These are phyloP conservation scores for Triangularia verruculosa DNA, from an alignment of 2,329 filamentous ascomycete genomes.

Conservation along the genomic window DNA sequence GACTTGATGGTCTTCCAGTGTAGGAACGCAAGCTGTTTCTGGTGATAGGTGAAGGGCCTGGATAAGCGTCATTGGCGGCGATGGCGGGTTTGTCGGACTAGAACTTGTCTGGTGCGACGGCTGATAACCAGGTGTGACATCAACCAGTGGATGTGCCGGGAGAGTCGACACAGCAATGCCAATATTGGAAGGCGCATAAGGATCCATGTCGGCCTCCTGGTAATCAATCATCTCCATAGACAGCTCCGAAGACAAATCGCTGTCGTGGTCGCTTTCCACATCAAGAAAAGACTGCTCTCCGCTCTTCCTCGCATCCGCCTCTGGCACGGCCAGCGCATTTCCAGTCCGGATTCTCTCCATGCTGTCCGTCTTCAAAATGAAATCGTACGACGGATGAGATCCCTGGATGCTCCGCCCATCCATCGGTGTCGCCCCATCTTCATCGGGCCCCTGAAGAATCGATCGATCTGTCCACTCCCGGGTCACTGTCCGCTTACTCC, in stretches of 20 bases:
- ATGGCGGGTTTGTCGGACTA: constrained; percentile 37
- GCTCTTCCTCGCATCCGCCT: constrained; percentile 26
- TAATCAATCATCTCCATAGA: constrained; percentile 48
- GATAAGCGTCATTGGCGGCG: constrained; percentile 47
- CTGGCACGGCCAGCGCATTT: constrained; percentile 31
- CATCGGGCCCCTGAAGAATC: constrained; percentile 49
- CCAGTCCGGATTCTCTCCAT: constrained; percentile 43
- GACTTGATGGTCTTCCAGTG: constrained; percentile 41
- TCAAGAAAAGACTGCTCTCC: constrained; percentile 46
- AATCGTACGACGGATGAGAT: constrained; percentile 50
- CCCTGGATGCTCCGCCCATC: constrained; percentile 22
- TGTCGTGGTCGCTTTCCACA: constrained; percentile 47
- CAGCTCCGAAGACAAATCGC: constrained; percentile 62
- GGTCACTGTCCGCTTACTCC: constrained; percentile 37
- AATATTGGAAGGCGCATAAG: constrained; percentile 31
- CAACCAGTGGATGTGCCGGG: constrained; percentile 37
- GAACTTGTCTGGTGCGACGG: constrained; percentile 26
- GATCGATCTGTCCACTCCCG: constrained; percentile 56
- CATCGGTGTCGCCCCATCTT: constrained; percentile 26
- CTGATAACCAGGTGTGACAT: constrained; percentile 27
- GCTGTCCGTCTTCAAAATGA: constrained; percentile 53
- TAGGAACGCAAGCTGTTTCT: constrained; percentile 36
- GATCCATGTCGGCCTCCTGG: constrained; percentile 29
- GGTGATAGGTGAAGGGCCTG: constrained; percentile 47
- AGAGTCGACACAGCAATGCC: constrained; percentile 36